phyloP scores from a whole-genome alignment of 2,329 filamentous ascomycete genomes.

The Colletotrichum liriopes region DNA sequence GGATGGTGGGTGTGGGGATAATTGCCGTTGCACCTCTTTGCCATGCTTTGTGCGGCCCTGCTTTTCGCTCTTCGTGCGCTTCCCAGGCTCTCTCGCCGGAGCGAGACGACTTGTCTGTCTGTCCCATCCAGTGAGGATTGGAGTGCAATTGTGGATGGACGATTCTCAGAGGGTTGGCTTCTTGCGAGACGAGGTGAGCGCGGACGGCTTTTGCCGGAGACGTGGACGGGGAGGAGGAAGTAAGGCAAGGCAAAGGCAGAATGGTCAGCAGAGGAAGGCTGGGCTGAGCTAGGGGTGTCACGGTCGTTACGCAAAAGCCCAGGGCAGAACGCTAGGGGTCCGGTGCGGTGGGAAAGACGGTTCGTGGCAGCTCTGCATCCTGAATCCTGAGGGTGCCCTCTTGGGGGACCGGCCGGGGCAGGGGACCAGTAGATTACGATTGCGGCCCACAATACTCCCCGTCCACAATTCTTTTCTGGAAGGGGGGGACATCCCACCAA shows the following conservation, averaged over 20 bases:
- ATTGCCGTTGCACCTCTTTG: constrained; percentile 32
- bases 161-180: neutral
- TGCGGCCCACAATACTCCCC: neutral
- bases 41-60: constrained; percentile 14
- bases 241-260: neutral
- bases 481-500: constrained; percentile 36
- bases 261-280: constrained; percentile 13
- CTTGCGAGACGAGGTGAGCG: neutral
- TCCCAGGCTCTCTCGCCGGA: neutral
- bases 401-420: constrained; percentile 8
- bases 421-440: constrained; percentile 22
- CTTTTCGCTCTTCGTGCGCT: neutral
- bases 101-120: neutral
- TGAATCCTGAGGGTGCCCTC: neutral
- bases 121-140: neutral
- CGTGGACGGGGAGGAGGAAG: neutral
- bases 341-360: constrained; percentile 35
- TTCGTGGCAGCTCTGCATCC: constrained; percentile 35
- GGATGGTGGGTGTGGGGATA: constrained; percentile 41
- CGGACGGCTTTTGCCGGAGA: neutral
- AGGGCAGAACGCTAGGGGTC: constrained; percentile 27
- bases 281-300: constrained; percentile 19
- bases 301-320: constrained; percentile 30
- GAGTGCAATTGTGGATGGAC: neutral
- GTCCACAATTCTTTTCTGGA: constrained; percentile 13